Conservation (phyloP, 169 alveolate species). For the Theileria annulata region DNA sequence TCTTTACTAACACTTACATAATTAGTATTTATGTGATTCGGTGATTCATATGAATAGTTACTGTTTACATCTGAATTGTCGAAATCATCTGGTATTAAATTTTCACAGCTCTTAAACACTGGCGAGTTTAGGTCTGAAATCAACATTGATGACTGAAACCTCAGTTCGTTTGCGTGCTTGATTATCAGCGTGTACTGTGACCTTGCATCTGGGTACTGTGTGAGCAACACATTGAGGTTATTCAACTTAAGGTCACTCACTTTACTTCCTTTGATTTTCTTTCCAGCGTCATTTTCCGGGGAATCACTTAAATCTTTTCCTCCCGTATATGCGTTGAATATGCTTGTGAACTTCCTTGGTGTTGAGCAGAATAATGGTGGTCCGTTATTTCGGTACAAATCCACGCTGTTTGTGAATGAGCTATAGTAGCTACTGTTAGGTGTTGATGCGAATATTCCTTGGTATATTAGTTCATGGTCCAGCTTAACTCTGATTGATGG, state of each 20-base stretch:
- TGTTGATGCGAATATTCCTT: slow-evolving; percentile 10
- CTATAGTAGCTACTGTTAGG: not conserved
- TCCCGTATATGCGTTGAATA: not conserved
- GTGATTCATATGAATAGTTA: not conserved
- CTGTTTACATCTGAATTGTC: not conserved
- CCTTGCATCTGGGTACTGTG: slow-evolving; percentile 14
- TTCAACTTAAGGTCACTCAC: not conserved
- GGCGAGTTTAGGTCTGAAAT: not conserved
- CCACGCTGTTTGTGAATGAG: not conserved
- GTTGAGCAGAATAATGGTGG: not conserved
- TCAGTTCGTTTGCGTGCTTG: slow-evolving; percentile 18
- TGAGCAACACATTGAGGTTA: not conserved
- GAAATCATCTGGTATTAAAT: not conserved
- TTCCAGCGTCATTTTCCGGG: not conserved
- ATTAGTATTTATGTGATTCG: not conserved
- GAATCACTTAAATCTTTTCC: not conserved
- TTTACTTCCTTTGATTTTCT: not conserved
- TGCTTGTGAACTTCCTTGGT: not conserved
- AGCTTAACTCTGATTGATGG: slow-evolving; percentile 9
- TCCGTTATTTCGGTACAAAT: not conserved
- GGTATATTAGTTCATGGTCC: slow-evolving; percentile 1
- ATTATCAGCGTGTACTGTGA: slow-evolving; percentile 6
- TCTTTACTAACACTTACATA: not conserved
- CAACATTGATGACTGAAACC: not conserved
- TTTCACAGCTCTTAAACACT: not conserved